These are phyloP conservation scores for Xylaria grammica DNA, from an alignment of 495 filamentous ascomycete genomes.

Conservation along the genomic window DNA sequence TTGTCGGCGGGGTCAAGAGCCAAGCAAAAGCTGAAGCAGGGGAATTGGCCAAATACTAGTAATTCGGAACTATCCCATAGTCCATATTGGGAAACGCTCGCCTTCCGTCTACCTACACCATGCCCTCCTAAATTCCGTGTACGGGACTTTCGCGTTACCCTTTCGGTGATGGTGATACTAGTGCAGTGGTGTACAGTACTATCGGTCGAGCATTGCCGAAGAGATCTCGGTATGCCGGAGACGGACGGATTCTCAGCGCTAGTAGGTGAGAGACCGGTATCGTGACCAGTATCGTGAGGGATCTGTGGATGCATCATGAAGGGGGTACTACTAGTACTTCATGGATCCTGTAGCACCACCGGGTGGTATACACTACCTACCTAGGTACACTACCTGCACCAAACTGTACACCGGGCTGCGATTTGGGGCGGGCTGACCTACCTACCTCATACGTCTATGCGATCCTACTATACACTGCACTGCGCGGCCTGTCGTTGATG, in stretches of 20 bases:
- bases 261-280: background rate
- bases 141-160: background rate
- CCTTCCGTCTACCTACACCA: background rate
- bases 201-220: slow-evolving; percentile 1
- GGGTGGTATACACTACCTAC: too few species aligned
- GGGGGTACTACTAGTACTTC: too few species aligned
- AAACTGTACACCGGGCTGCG: too few species aligned
- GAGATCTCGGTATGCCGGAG: background rate
- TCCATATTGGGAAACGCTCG: background rate
- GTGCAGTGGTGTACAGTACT: too few species aligned
- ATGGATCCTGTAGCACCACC: too few species aligned
- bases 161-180: background rate
- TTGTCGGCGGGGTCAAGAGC: background rate
- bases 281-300: background rate
- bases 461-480: too few species aligned
- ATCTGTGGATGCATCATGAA: background rate
- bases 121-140: too few species aligned
- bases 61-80: background rate
- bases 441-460: too few species aligned
- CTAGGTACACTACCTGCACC: too few species aligned
- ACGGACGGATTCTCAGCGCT: background rate
- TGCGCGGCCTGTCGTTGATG: too few species aligned
- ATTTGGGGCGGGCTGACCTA: too few species aligned
- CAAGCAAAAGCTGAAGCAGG: slow-evolving; percentile 16
- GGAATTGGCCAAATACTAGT: background rate